Conservation (phyloP, 106 monocot species). For the Dioscorea dumetorum region DNA sequence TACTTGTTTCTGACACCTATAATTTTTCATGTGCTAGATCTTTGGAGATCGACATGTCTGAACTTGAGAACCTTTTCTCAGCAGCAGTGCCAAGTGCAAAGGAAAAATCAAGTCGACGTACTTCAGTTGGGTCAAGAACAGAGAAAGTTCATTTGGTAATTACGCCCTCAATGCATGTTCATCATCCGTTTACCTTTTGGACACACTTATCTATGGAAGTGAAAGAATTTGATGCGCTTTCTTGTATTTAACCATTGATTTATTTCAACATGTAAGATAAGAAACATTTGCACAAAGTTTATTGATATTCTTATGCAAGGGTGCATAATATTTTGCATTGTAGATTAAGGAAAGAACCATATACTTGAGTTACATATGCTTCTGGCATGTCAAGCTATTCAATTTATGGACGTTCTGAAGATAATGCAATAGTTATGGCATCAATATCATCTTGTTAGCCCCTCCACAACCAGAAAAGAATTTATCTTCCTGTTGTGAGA, state of each 20-base stretch:
- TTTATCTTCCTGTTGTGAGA: too few relatives aligned
- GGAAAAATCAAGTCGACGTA: neutral
- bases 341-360: too few relatives aligned
- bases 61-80: neutral
- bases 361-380: too few relatives aligned
- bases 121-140: neutral
- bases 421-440: too few relatives aligned
- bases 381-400: too few relatives aligned
- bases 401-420: too few relatives aligned
- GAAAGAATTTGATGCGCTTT: neutral
- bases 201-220: neutral
- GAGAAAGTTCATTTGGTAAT: neutral
- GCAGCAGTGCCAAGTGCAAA: neutral
- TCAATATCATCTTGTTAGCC: too few relatives aligned
- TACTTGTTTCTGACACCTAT: neutral
- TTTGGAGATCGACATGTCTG: neutral
- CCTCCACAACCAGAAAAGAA: too few relatives aligned
- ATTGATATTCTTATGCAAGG: too few relatives aligned
- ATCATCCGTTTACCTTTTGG: neutral
- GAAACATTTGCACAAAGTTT: too few relatives aligned
- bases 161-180: neutral
- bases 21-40: neutral
- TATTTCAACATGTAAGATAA: too few relatives aligned
- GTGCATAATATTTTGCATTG: too few relatives aligned
- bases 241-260: neutral